Conservation (phyloP, 2,329 filamentous ascomycete genomes). For the Cladophialophora immunda region DNA sequence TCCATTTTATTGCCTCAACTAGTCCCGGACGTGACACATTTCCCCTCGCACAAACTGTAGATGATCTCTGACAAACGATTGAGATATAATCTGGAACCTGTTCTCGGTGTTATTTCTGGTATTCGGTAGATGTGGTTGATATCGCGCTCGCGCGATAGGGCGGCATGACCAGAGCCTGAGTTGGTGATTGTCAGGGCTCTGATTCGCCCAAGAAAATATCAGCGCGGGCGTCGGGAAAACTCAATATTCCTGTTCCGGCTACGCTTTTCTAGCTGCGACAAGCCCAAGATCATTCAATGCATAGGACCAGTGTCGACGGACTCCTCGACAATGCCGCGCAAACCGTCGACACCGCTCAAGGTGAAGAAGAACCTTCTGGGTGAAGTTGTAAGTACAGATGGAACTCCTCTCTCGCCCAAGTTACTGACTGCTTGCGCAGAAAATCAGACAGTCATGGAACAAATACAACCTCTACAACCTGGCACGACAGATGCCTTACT, state of each 20-base stretch:
- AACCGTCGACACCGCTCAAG: conserved; percentile 52
- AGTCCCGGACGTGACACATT: neutral
- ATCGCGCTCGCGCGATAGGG: too few species aligned
- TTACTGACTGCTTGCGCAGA: conserved; percentile 61
- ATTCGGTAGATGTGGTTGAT: neutral
- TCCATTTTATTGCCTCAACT: neutral
- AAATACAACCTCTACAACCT: conserved; percentile 97
- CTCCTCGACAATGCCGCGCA: conserved; percentile 51
- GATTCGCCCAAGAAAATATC: neutral
- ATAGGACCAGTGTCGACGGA: neutral
- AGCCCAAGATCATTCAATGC: conserved; percentile 20
- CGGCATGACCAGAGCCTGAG: too few species aligned
- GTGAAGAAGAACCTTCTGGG: conserved; percentile 18
- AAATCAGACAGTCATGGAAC: conserved; percentile 95
- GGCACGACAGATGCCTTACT: conserved; percentile 60
- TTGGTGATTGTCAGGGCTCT: too few species aligned
- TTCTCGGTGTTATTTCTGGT: too few species aligned
- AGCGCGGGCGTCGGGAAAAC: neutral
- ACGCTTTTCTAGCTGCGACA: conserved; percentile 1
- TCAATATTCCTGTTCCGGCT: conserved; percentile 1
- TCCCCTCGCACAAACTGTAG: neutral
- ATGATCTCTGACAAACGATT: neutral
- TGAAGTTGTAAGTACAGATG: conserved; percentile 20
- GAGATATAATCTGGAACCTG: too few species aligned
- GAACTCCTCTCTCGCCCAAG: neutral